phyloP scores from a whole-genome alignment of 805 yeast species.

The Starmera dryadoides region DNA sequence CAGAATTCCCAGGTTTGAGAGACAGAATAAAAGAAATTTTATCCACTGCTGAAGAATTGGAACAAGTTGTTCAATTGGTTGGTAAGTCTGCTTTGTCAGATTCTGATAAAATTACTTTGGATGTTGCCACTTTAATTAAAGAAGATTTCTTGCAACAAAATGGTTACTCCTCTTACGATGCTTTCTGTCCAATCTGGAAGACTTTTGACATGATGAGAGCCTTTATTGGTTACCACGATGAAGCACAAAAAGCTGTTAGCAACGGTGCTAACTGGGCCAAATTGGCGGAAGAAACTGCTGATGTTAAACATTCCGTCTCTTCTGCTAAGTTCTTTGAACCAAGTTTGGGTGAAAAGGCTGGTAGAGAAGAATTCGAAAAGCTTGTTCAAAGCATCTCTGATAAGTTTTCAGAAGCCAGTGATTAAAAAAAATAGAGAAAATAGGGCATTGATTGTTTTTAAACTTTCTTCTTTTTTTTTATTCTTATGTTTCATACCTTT shows the following conservation, averaged over 20 bases:
- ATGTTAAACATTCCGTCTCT: conserved; percentile 88
- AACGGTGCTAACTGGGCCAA: conserved; percentile 94
- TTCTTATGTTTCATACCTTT: too few species aligned
- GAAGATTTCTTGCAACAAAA: conserved; percentile 99
- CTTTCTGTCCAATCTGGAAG: conserved; percentile 99
- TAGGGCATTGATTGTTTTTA: too few species aligned
- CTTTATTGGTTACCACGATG: conserved; percentile 85
- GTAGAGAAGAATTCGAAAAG: conserved; percentile 68
- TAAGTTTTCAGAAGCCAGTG: conserved; percentile 92
- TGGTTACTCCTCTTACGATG: conserved; percentile 97
- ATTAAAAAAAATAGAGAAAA: conserved; percentile 32
- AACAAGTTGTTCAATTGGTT: conserved; percentile 97
- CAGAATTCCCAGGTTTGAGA: conserved; percentile 88
- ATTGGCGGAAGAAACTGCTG: conserved; percentile 81
- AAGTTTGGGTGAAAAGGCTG: conserved; percentile 76
- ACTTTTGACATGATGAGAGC: conserved; percentile 97
- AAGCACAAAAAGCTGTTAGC: conserved; percentile 94
- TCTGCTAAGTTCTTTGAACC: conserved; percentile 97
- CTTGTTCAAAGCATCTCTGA: conserved; percentile 73
- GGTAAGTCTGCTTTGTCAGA: conserved; percentile 98
- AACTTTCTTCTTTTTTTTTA: too few species aligned
- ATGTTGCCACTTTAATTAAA: conserved; percentile 84
- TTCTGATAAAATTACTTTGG: conserved; percentile 92
- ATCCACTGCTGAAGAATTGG: conserved; percentile 96
- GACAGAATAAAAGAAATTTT: conserved; percentile 89